A percentile compares a stretch with the other conserved stretches of the same genome.
phyloP scores from a whole-genome alignment of 2,329 filamentous ascomycete genomes.

The Plectosphaerella sp. region DNA sequence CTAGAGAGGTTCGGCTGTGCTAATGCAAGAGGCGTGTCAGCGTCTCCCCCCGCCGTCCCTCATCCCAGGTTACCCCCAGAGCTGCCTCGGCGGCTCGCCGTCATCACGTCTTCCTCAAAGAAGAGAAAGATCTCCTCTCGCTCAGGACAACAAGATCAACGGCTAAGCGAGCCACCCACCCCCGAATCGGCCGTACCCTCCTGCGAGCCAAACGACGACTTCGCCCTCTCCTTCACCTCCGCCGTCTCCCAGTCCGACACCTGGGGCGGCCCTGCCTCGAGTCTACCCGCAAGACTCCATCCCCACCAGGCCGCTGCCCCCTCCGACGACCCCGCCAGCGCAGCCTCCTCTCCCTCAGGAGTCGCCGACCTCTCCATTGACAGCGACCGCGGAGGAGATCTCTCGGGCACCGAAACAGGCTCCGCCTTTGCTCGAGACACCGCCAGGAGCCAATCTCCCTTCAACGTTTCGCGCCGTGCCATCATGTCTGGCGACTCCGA shows the following conservation, averaged over 20 bases:
- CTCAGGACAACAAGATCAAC: constrained; percentile 37
- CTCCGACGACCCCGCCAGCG: constrained; percentile 48
- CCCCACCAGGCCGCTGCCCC: constrained; percentile 31
- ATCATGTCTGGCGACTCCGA: constrained; percentile 59
- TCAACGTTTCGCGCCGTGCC: constrained; percentile 44
- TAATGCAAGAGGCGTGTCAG: neutral
- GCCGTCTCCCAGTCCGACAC: constrained; percentile 23
- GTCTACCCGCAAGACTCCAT: constrained; percentile 48
- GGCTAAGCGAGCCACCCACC: constrained; percentile 27
- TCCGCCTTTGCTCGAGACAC: constrained; percentile 22
- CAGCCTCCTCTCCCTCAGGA: constrained; percentile 54
- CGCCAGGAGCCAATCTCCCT: constrained; percentile 48
- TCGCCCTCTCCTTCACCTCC: constrained; percentile 44
- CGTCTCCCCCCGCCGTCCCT: neutral
- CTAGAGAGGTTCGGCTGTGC: neutral
- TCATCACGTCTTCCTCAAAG: constrained; percentile 71
- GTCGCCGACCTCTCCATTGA: constrained; percentile 55
- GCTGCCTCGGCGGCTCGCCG: constrained; percentile 63
- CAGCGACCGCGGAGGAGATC: constrained; percentile 46
- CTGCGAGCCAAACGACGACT: constrained; percentile 46
- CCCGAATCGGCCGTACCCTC: constrained; percentile 47
- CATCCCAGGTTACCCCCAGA: constrained; percentile 24
- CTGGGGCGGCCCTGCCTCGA: constrained; percentile 34
- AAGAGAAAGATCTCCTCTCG: constrained; percentile 62
- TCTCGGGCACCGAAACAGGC: constrained; percentile 33